A percentile compares a stretch with the other conserved stretches of the same genome.
phyloP scores from a whole-genome alignment of 495 filamentous ascomycete species.

The Astrothelium subdiscretum region DNA sequence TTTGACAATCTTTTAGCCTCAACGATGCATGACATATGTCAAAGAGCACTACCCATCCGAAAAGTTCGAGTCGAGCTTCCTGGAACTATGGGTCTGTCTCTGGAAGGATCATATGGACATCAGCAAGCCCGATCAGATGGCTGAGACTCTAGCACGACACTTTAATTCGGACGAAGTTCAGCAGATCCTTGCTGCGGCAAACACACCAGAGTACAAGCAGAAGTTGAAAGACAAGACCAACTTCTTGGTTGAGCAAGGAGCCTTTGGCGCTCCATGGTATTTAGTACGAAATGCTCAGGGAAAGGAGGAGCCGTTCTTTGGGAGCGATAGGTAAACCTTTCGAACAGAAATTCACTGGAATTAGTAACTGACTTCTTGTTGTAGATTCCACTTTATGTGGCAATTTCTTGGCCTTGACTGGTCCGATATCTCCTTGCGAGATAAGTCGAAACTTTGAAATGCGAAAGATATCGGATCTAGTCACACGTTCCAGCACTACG shows the following conservation, averaged over 20 bases:
- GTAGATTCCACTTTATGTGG: not conserved
- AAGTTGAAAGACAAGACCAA: conserved; percentile 45
- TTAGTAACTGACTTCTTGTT: not conserved
- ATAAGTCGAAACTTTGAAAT: not conserved
- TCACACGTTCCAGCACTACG: no score
- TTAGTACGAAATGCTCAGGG: conserved; percentile 52
- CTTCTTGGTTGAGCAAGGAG: conserved; percentile 48
- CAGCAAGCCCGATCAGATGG: conserved; percentile 35
- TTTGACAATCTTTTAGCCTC: conserved; percentile 33
- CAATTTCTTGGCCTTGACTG: conserved; percentile 1
- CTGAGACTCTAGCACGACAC: conserved; percentile 22
- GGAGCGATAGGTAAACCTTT: conserved; percentile 50
- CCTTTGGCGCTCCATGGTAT: conserved; percentile 67
- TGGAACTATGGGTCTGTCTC: conserved; percentile 35
- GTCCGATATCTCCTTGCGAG: not conserved
- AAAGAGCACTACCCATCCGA: conserved; percentile 37
- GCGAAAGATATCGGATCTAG: not conserved
- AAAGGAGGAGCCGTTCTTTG: conserved; percentile 58
- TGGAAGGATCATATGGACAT: conserved; percentile 38
- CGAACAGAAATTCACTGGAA: not conserved
- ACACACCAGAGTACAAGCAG: conserved; percentile 44
- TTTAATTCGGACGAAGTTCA: conserved; percentile 35
- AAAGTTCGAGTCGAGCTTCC: conserved; percentile 35
- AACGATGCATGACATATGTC: conserved; percentile 54
- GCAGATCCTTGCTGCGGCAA: conserved; percentile 40